Percentiles rank a stretch among this genome's conserved stretches.
phyloP scores from a whole-genome alignment of 23 red algal genomes.

The Cyanidiococcus yangmingshanensis region DNA sequence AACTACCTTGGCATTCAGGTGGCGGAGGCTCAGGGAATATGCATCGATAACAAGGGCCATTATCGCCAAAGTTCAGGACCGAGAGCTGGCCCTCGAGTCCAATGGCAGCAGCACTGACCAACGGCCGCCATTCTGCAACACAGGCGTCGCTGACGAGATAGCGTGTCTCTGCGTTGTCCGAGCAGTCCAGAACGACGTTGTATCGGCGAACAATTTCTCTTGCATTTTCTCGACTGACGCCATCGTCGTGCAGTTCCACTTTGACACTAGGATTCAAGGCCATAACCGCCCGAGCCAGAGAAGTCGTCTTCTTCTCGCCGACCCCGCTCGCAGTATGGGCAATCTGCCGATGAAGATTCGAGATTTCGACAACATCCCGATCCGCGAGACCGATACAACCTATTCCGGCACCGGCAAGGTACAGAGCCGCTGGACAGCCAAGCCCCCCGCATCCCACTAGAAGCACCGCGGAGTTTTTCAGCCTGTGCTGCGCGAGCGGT shows the following conservation, averaged over 20 bases:
- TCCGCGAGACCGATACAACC: slow-evolving; percentile 64
- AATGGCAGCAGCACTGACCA: slow-evolving; percentile 77
- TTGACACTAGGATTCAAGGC: slow-evolving; percentile 42
- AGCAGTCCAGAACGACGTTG: slow-evolving; percentile 88
- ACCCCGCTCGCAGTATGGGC: slow-evolving; percentile 29
- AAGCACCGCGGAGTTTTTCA: slow-evolving; percentile 33
- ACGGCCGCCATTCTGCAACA: slow-evolving; percentile 34
- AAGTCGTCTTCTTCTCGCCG: slow-evolving; percentile 40
- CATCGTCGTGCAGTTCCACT: slow-evolving; percentile 20
- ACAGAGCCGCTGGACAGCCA: slow-evolving; percentile 81
- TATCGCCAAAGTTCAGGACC: slow-evolving; percentile 28
- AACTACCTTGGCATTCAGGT: slow-evolving; percentile 59
- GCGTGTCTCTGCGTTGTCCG: slow-evolving; percentile 75
- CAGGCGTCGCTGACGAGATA: slow-evolving; percentile 88
- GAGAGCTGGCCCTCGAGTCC: slow-evolving; percentile 80
- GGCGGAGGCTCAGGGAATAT: slow-evolving; percentile 69
- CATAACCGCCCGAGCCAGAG: slow-evolving; percentile 26
- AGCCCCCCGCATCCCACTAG: slow-evolving; percentile 75
- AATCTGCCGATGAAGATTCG: slow-evolving; percentile 90
- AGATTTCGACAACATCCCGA: slow-evolving; percentile 53
- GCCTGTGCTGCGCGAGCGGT: not conserved
- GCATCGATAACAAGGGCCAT: slow-evolving; percentile 76
- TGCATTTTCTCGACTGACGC: slow-evolving; percentile 28
- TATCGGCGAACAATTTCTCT: slow-evolving; percentile 25
- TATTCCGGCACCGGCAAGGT: slow-evolving; percentile 80